Percentiles rank a stretch among this genome's conserved stretches.
phyloP scores from a whole-genome alignment of 129 eudicot genomes.

The Pulicaria dysenterica region DNA sequence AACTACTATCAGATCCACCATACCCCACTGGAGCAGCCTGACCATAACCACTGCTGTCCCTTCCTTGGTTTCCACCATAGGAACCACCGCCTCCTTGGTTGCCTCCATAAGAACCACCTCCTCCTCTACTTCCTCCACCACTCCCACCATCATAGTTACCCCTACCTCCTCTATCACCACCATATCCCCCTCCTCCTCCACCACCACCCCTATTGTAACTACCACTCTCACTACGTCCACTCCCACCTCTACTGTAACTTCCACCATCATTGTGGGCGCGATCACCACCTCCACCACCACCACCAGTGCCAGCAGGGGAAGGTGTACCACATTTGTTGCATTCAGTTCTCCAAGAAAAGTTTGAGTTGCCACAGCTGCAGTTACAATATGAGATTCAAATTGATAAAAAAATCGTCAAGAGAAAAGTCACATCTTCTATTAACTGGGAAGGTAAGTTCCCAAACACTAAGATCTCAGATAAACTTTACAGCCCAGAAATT shows the following conservation, averaged over 20 bases:
- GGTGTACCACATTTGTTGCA: constrained; percentile 95
- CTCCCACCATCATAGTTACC: constrained; percentile 48
- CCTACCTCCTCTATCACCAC: constrained; percentile 57
- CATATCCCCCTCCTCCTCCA: constrained; percentile 56
- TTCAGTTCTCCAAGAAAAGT: constrained; percentile 86
- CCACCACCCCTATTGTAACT: constrained; percentile 56
- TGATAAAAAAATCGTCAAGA: constrained; percentile 20
- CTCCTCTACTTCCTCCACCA: constrained; percentile 56
- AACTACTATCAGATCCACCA: constrained; percentile 66
- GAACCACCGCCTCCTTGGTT: constrained; percentile 62
- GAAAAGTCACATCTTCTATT: constrained; percentile 5
- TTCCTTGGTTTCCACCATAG: constrained; percentile 67
- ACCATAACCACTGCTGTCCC: constrained; percentile 72
- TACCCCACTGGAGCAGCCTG: constrained; percentile 57
- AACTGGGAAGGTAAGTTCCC: not conserved
- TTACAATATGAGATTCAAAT: constrained; percentile 26
- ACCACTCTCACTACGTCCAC: constrained; percentile 62
- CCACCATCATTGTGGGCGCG: constrained; percentile 50
- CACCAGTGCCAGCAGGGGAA: constrained; percentile 68
- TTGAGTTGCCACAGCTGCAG: constrained; percentile 93
- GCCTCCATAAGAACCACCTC: constrained; percentile 68
- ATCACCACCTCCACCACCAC: constrained; percentile 50
- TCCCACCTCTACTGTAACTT: constrained; percentile 42
- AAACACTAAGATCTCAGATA: constrained; percentile 7
- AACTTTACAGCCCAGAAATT: not conserved